Evolutionary conservation across 352 stramenopile species (phyloP), one percentile per base, ranked within the genome.

Genomic region (Phytophthora brassicae): DNA sequence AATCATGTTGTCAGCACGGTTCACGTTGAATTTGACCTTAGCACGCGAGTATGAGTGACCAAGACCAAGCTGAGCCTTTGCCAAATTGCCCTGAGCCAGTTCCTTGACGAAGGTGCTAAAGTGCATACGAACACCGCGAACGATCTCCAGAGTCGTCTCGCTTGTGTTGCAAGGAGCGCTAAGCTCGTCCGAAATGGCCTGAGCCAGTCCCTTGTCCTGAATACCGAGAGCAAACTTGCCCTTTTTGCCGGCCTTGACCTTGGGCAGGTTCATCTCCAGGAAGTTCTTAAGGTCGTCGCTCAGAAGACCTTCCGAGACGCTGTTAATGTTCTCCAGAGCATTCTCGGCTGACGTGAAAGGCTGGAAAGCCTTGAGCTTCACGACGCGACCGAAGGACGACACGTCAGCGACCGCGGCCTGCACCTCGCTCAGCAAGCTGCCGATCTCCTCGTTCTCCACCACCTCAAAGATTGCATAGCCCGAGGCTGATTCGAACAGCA

Each of bases 21-120:
- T 98, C 50, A 99, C 97, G 81, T 99, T 99, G 80, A 99, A 99
- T 89, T 99, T 99, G 48, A 96, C 88, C 86, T 99, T 99, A 56
- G 88, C 95, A 76, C 98, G 92, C 60, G 97, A 99, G 84, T 99
- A 99, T 44, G 84, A 97, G 91, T 99, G 98, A 46, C 97, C 97
- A 14, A 99, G 87, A 91, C 97, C 98, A 23, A 99, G 88, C 79
- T 99, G 97, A 33, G 98, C 96, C 79, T 99, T 99, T 75, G 96
- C 94, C 19, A 98, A 78, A 50, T 97, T 97, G 51, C 96, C 97
- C 35, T 92, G 83, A 64, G 96, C 94, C 33, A 99, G 83, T 72
- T 98, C 95, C 75, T 99, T 99, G 43, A 99, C 94, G 69, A 99
- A 98, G 38, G 97, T 98, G 68, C 86, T 84, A 51, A 99, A 97